Conservation (phyloP, 2,329 filamentous ascomycete genomes). For the Neofusicoccum ribis region DNA sequence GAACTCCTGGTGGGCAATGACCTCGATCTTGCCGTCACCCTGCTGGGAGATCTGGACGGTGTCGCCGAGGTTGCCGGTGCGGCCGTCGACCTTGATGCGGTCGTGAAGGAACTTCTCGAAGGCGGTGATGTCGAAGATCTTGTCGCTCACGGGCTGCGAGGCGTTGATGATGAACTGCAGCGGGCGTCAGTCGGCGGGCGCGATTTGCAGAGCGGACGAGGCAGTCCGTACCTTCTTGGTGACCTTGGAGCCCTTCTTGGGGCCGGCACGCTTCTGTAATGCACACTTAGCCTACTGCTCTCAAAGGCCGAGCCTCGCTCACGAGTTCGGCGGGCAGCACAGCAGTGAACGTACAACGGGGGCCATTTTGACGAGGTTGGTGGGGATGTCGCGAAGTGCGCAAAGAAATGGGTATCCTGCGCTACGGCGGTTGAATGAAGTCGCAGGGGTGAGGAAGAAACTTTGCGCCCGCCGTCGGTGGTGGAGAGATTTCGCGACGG, state of each 20-base stretch:
- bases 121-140: slow-evolving; percentile 98
- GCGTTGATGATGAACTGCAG: slow-evolving; percentile 97
- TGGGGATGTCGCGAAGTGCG: slow-evolving; percentile 49
- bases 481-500: slow-evolving; percentile 11
- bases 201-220: neutral
- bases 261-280: slow-evolving; percentile 56
- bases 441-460: neutral
- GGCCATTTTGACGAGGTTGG: slow-evolving; percentile 31
- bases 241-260: slow-evolving; percentile 64
- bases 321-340: slow-evolving; percentile 74
- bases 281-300: slow-evolving; percentile 94
- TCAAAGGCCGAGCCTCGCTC: slow-evolving; percentile 39
- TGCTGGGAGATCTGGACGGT: slow-evolving; percentile 84
- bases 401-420: slow-evolving; percentile 93
- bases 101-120: slow-evolving; percentile 99
- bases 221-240: slow-evolving; percentile 72
- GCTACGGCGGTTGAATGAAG: slow-evolving; percentile 39
- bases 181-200: neutral
- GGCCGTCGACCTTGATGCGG: slow-evolving; percentile 99
- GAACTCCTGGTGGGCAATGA: slow-evolving; percentile 96
- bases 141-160: slow-evolving; percentile 95
- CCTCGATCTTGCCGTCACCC: slow-evolving; percentile 96
- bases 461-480: neutral
- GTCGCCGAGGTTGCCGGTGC: slow-evolving; percentile 96
- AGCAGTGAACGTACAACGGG: slow-evolving; percentile 87